A percentile compares a stretch with the other conserved stretches of the same genome.
These are phyloP conservation scores for Aschersonia sp. DNA, from an alignment of 2,329 filamentous ascomycete genomes.

Conservation along the genomic window DNA sequence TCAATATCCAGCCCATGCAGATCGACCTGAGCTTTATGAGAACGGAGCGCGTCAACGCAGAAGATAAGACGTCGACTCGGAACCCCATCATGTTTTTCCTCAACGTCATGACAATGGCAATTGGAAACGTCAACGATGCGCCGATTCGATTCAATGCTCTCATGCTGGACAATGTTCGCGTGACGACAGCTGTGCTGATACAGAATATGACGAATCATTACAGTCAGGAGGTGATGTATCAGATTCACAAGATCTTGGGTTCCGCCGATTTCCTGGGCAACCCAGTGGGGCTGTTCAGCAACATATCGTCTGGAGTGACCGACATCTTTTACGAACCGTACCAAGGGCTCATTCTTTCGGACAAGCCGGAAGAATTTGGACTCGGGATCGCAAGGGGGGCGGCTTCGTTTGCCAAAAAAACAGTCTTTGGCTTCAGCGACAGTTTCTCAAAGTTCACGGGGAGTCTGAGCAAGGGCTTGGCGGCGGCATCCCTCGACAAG, in stretches of 20 bases:
- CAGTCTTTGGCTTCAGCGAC: constrained; percentile 92
- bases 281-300: constrained; percentile 95
- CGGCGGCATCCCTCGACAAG: constrained; percentile 91
- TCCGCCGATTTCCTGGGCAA: constrained; percentile 97
- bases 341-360: constrained; percentile 91
- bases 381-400: constrained; percentile 93
- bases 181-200: constrained; percentile 71
- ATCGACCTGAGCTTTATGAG: constrained; percentile 93
- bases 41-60: constrained; percentile 89
- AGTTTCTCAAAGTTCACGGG: constrained; percentile 97
- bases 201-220: constrained; percentile 89
- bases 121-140: constrained; percentile 97
- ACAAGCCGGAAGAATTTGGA: constrained; percentile 87
- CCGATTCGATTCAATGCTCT: constrained; percentile 87
- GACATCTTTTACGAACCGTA: constrained; percentile 99
- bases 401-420: constrained; percentile 96
- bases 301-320: constrained; percentile 88
- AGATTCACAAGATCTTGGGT: constrained; percentile 93
- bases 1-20: constrained; percentile 97
- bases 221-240: constrained; percentile 87
- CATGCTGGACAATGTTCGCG: constrained; percentile 86
- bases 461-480: constrained; percentile 89
- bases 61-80: constrained; percentile 77
- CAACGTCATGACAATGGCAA: constrained; percentile 97
- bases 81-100: constrained; percentile 98